Conservation (phyloP, 805 yeast species). For the Nakazawaea ernobii region DNA sequence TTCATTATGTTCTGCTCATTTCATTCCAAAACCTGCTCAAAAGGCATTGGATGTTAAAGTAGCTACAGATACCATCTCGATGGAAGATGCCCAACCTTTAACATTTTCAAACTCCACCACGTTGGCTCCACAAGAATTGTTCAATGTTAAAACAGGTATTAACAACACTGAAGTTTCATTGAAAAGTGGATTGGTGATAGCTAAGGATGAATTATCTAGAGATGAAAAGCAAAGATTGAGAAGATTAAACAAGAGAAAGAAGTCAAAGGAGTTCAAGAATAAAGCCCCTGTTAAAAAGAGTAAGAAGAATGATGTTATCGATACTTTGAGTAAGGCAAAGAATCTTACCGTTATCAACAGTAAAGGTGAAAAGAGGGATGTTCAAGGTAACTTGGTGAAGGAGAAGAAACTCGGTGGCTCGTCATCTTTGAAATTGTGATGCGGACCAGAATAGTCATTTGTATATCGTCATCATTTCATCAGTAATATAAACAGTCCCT, state of each 20-base stretch:
- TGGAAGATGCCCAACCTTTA: slow-evolving; percentile 97
- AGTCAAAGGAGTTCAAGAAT: slow-evolving; percentile 45
- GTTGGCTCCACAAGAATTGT: slow-evolving; percentile 94
- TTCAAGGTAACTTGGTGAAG: slow-evolving; percentile 60
- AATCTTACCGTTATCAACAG: slow-evolving; percentile 75
- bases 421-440: slow-evolving; percentile 7
- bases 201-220: slow-evolving; percentile 75
- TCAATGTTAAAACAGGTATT: slow-evolving; percentile 37
- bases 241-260: slow-evolving; percentile 80
- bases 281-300: slow-evolving; percentile 39
- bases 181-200: slow-evolving; percentile 72
- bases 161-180: slow-evolving; percentile 58
- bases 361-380: slow-evolving; percentile 69
- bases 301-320: slow-evolving; percentile 58
- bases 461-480: not conserved
- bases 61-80: slow-evolving; percentile 71
- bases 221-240: slow-evolving; percentile 85
- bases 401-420: slow-evolving; percentile 20
- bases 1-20: slow-evolving; percentile 90
- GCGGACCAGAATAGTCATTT: not conserved
- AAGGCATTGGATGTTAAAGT: slow-evolving; percentile 77
- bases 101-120: slow-evolving; percentile 66
- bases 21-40: slow-evolving; percentile 84
- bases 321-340: slow-evolving; percentile 65
- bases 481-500: too few species aligned